Base-by-base conservation (phyloP, 192 early-diverging fungal genomes). In the Coemansia umbellata region DNA sequence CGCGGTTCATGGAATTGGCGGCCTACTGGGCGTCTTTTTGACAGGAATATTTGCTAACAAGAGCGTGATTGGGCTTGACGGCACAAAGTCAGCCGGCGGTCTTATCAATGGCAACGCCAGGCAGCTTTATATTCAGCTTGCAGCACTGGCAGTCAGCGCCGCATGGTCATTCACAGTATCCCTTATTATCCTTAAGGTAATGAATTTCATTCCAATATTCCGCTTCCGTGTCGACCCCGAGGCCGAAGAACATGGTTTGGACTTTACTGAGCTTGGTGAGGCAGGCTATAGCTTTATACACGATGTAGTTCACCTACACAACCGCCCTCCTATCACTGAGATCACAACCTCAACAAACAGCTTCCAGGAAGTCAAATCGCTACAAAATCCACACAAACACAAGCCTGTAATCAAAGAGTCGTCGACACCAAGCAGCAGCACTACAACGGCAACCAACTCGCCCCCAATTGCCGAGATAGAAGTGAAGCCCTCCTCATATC, bases 31-130 rank as follows among this genome's bases (percentile, higher is more conserved):
- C 36, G 84, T 84, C 52, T 62, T 98, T n/a, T 69, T 94, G 19
- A 94, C 93, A 4, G 95, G 93, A 56, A 50, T 98, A 19, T 98
- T 95, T 79, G 93, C 95, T 15, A 79, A 91, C 57, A 74, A 81
- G 31, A 80, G 65, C 47, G 80, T 95, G 69, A 87, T 87, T 1
- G 69, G 32, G 10, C 66, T 94, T 30, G 90, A 94, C 58, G 73
- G 73, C 23, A 64, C 37, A 1, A 30, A 47, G 14, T 62, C 66
- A n/a, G 41, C 37, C 40, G 74, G 85, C 57, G 65, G 89, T 51
- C 84, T 82, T 60, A 67, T 91, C 55, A 81, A 87, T 54, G 83
- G 84, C 37, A 82, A 87, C 63, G 84, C 57, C 49, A 80, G 68
- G 14, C 87, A 88, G 74, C 48, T 92, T 18, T 74, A 75, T 17